Evolutionary conservation across 2,329 filamentous ascomycete genomes (phyloP), one percentile per base, ranked within the genome.

Genomic region (Xylaria sp.): DNA sequence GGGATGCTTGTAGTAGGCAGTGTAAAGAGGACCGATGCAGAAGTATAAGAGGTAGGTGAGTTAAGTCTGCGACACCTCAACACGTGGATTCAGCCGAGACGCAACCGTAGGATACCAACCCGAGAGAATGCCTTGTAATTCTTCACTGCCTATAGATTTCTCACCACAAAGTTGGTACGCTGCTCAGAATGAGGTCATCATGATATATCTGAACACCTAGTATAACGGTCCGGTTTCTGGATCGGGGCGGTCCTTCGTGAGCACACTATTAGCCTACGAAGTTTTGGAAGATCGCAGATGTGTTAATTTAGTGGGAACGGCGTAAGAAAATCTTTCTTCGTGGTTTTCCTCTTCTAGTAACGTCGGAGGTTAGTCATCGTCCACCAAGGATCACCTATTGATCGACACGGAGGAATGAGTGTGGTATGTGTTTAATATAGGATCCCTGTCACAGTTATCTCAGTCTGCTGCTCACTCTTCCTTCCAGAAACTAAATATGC

Each of bases 381-480:
- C 28, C 43, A 23, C 37, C 25, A 28, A 38, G 23, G 40, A 53
- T 57, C 50, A 43, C 45, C 21, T 51, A 38, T 38, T 19, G 42
- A 54, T 37, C 37, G n/a, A 33, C 12, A 46, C 43, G 43, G 62
- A 54, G 45, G 17, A 15, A 60, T 19, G 21, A 42, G 45, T 46
- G 51, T 43, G 31, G 52, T 19, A 31, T 35, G 40, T 56, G 42
- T 31, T 58, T 60, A 57, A 63, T 63, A 62, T 65, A 51, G 4
- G 47, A 55, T 19, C 59, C 63, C 25, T 58, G 55, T 60, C 38
- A 25, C 46, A 43, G 50, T 57, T 64, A 61, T 61, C 57, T 57
- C 47, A 43, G 12, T 40, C 25, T 31, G 4, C 28, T 31, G 28
- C 28, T 31, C 28, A 31, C 5, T 31, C 28, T 9, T 31, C 28